Evolutionary conservation across 371 early-diverging fungal species (phyloP), one percentile per base, ranked within the genome.

Genomic region (Circinella umbellata): DNA sequence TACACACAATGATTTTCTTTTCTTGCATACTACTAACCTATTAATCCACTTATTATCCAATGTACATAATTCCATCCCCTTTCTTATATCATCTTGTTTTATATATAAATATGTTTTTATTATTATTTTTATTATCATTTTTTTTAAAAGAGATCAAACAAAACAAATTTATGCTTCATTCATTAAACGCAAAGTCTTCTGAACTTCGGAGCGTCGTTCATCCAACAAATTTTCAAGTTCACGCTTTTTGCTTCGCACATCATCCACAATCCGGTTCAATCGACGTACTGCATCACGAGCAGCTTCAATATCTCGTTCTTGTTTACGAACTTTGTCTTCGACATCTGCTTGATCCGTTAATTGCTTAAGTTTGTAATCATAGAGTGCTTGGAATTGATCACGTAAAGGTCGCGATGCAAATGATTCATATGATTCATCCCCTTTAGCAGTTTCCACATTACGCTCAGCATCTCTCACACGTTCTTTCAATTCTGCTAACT

Each of bases 251-350:
- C 75, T 71, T 17, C 85, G 72, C 6, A 80, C 81, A 66, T 84
- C 85, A 46, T 82, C 85, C 17, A 80, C 81, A 65, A 81, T 80
- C n/a, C 81, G 61, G 14, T 79, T 77, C 20, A 82, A 64, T 39
- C 82, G 73, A 69, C 85, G 82, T 3, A 82, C 73, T 13, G 82
- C 81, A 66, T 82, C 82, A 53, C 85, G 74, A n/a, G 81, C 85
- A n/a, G 78, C 80, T 34, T 82, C 82, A 67, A 84, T 80, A 64
- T 84, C 85, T n/a, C 82, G 69, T 51, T 82, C 82, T 49, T 84
- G 85, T 39, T 82, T 80, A 37, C 80, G 77, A 14, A 82, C 75
- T 46, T 82, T 81, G 20, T 80, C 82, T 27, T 80, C 82, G 8
- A 84, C 70, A 63, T 84, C 85, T 6, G 76, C 72, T 49, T 82